Evolutionary conservation across 2,329 filamentous ascomycete species (phyloP), one percentile per base, ranked within the genome.

Genomic region (Colletotrichum cuscutae): DNA sequence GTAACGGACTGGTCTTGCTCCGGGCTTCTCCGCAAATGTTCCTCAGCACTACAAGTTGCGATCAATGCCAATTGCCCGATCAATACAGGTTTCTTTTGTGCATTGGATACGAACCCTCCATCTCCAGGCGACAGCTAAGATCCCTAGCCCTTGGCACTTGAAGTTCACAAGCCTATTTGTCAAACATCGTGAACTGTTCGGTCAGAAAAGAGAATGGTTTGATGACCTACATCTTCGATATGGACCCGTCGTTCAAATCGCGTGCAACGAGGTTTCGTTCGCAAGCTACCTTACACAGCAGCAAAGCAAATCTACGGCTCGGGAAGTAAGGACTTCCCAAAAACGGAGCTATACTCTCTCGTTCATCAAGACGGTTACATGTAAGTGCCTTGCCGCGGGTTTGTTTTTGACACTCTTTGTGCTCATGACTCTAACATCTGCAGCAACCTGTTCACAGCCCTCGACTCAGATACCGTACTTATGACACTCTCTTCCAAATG

Each of bases 261-360:
- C 35, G 4, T 19, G 22, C 5, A 62, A 62, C 37, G 59, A 62
- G n/a, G 37, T 62, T 0, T 62, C 59, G 1, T 62, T 46, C 24
- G 37, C 59, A 8, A 62, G 59, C 19, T 62, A n/a, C n/a, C n/a
- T n/a, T n/a, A 46, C 59, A 62, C 1, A 9, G 35, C 59, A 28
- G 15, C 59, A 19, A 62, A 62, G n/a, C 59, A 62, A 5, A 62
- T 62, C 11, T 62, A 62, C 59, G 49, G 37, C 24, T 46, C 60
- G 2, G 42, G 60, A 49, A 62, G 32, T 37, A 62, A 46, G 37
- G 37, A 62, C 2, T 62, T 62, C 1, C 0, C 8, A 19, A 62
- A 62, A 28, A 62, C 24, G 11, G 60, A 52, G 42, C 11, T 62
- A 11, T 62, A 62, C 60, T 26, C n/a, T 26, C 42, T 62, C 9